phyloP scores from a whole-genome alignment of 768 basidiomycete species.

The Candolleomyces aberdarensis region DNA sequence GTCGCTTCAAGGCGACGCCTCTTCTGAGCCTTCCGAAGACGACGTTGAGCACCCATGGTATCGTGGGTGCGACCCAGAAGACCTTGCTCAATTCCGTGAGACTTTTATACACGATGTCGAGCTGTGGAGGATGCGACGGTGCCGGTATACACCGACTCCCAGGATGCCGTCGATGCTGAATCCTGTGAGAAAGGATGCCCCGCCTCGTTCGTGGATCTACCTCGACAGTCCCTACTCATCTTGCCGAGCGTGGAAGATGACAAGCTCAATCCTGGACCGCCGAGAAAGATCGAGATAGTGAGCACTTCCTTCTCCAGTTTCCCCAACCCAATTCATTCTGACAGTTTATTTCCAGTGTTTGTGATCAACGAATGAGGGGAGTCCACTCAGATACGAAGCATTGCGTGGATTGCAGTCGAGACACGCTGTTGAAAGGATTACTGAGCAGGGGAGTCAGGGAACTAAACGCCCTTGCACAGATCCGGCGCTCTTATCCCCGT shows the following conservation, averaged over 20 bases:
- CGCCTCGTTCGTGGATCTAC: neutral
- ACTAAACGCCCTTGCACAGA: no score
- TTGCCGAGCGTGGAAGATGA: neutral
- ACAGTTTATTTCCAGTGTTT: neutral
- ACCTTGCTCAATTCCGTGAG: constrained; percentile 2
- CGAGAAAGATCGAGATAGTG: neutral
- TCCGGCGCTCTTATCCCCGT: no score
- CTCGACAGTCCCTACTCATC: neutral
- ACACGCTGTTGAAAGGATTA: no score
- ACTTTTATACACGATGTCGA: no score
- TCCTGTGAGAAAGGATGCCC: neutral
- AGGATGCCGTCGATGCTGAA: constrained; percentile 1
- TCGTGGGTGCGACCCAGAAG: no score
- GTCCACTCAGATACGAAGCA: no score
- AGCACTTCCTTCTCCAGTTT: neutral
- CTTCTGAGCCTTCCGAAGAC: no score
- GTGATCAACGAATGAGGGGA: neutral
- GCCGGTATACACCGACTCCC: neutral
- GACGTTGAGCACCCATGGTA: no score
- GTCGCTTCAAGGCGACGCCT: no score
- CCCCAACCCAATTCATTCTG: neutral
- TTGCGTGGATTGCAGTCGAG: no score
- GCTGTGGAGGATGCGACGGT: no score
- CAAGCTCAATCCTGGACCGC: neutral
- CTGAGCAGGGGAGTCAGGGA: no score